Percentiles rank a stretch among this genome's conserved stretches.
phyloP scores from a whole-genome alignment of 176 grass and related monocot species.

The Oryza australiensis region DNA sequence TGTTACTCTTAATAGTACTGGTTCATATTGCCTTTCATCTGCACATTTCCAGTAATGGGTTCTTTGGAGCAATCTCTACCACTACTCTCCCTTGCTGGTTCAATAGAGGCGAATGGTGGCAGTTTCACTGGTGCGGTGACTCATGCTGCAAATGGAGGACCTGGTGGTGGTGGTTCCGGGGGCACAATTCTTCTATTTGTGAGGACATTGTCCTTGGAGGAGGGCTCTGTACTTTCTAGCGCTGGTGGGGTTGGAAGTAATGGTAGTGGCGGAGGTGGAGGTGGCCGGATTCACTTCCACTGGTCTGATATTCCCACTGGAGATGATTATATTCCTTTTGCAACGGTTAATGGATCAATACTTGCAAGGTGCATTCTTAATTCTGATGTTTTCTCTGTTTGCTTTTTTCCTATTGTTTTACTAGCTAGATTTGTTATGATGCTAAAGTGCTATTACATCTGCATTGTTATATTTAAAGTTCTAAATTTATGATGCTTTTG shows the following conservation, averaged over 20 bases:
- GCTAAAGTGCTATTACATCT: not conserved
- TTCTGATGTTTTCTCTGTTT: slow-evolving; percentile 31
- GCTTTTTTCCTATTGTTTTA: slow-evolving; percentile 14
- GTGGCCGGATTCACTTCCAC: slow-evolving; percentile 97
- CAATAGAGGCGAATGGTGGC: slow-evolving; percentile 85
- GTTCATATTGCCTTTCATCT: slow-evolving; percentile 19
- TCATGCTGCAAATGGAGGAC: slow-evolving; percentile 53
- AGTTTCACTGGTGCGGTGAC: slow-evolving; percentile 44
- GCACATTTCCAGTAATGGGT: slow-evolving; percentile 81
- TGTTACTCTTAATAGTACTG: slow-evolving; percentile 28
- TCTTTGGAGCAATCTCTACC: slow-evolving; percentile 80
- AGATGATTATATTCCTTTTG: slow-evolving; percentile 88
- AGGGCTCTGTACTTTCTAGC: slow-evolving; percentile 71
- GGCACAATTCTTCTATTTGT: slow-evolving; percentile 96
- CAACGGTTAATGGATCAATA: slow-evolving; percentile 80
- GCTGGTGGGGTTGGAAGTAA: slow-evolving; percentile 72
- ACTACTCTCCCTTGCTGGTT: slow-evolving; percentile 65
- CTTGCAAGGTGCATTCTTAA: slow-evolving; percentile 62
- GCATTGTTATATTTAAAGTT: slow-evolving; percentile 15
- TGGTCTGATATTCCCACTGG: slow-evolving; percentile 85
- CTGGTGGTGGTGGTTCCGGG: slow-evolving; percentile 93
- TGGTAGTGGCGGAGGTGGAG: slow-evolving; percentile 78
- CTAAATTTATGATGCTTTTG: not conserved
- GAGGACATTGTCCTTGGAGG: slow-evolving; percentile 53
- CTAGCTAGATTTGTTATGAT: slow-evolving; percentile 19